Evolutionary conservation across 2,329 filamentous ascomycete genomes (phyloP), one percentile per base, ranked within the genome.

Genomic region (Clonostachys sp.): DNA sequence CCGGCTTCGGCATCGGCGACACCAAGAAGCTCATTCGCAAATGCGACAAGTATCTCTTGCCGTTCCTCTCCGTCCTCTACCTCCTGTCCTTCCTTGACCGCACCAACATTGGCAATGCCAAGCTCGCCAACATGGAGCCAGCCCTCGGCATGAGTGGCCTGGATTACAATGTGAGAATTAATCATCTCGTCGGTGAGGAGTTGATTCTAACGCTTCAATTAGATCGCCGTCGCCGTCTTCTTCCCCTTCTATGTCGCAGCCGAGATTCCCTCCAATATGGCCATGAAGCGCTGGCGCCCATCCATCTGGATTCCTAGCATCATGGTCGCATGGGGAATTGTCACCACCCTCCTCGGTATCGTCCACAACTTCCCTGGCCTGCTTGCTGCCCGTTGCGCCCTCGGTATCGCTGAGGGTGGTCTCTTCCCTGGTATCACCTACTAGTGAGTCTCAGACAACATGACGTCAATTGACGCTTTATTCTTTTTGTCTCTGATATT

Each of bases 341-440:
- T 64, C 49, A 66, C 74, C 34, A 74, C 73, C 14, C 66, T 73
- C 8, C 74, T 76, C 62, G 79, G 78, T n/a, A 55, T 75, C 12
- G 73, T 81, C n/a, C 55, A 68, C 12, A 74, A 67, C 55, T 78
- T 71, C 45, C 55, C 58, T 5, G 74, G 75, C 2, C 72, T 80
- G n/a, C 62, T 83, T 55, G 65, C 63, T 52, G 60, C 71, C 42
- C 67, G 75, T 18, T 66, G 70, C 49, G 65, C 74, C 38, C 65
- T 80, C 0, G 76, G 76, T 39, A 53, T 77, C 20, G 69, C 71
- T 14, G 74, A 79, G 60, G 80, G 78, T 41, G 82, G 80, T 41
- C 65, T 83, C 6, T 84, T 84, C 53, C 83, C 83, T 6, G 80
- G 80, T 34, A 73, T 83, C 49, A 77, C 74, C n/a, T 81, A 78